Evolutionary conservation across 1,284 basidiomycete genomes (phyloP).

Genomic region (Apiotrichum laibachii): DNA sequence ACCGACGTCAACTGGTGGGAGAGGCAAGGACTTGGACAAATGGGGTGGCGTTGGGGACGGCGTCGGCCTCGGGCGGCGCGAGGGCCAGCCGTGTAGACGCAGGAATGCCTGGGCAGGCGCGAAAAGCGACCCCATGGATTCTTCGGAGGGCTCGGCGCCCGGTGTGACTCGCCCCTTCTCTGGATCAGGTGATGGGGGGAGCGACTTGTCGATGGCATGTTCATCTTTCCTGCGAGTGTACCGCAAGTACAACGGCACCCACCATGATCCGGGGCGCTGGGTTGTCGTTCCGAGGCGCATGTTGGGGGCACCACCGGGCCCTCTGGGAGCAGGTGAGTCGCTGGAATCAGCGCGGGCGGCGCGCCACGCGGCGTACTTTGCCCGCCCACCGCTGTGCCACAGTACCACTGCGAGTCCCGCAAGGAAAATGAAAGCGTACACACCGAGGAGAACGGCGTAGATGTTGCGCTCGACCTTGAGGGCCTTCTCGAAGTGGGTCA

Average conservation of each 20-base stretch:
- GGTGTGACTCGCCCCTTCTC: not conserved
- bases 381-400: slow-evolving; percentile 41
- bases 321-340: no score
- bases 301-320: no score
- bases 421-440: slow-evolving; percentile 60
- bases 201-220: not conserved
- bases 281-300: no score
- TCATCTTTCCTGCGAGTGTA: not conserved
- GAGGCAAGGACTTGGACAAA: no score
- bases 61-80: not conserved
- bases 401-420: slow-evolving; percentile 39
- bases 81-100: not conserved
- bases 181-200: not conserved
- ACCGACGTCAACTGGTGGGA: no score
- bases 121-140: not conserved
- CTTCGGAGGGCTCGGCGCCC: not conserved
- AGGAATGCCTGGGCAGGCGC: slow-evolving; percentile 3
- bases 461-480: slow-evolving; percentile 76
- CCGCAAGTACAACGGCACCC: not conserved
- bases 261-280: no score
- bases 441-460: slow-evolving; percentile 73
- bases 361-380: slow-evolving; percentile 16
- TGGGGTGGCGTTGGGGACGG: no score
- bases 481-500: slow-evolving; percentile 67
- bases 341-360: not conserved